Evolutionary conservation across 148 eudicot genomes (phyloP).

Genomic region (Diospyros lotus): DNA sequence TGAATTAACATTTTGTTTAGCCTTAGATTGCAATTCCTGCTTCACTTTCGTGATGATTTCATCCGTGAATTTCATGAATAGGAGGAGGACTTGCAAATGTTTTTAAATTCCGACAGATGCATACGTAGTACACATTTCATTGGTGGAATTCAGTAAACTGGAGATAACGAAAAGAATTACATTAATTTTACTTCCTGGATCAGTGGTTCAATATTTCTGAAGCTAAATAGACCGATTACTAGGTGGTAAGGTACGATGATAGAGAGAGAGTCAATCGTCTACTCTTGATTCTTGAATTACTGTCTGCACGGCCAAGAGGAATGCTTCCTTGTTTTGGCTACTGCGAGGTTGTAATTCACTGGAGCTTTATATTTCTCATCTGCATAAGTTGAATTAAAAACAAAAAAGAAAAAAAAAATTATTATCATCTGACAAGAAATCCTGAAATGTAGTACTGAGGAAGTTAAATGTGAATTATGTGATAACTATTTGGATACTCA

Average conservation of each 20-base stretch:
- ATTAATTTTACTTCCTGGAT: not conserved
- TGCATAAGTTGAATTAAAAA: slow-evolving; percentile 23
- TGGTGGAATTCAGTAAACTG: not conserved
- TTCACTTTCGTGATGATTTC: not conserved
- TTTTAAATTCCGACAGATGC: not conserved
- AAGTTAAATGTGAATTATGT: not conserved
- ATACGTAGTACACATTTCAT: not conserved
- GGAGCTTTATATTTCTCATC: slow-evolving; percentile 43
- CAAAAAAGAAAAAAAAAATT: not conserved
- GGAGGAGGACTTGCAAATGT: not conserved
- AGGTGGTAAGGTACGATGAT: not conserved
- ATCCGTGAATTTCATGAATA: not conserved
- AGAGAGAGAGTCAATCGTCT: not conserved
- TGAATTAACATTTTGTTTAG: not conserved
- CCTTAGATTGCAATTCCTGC: not conserved
- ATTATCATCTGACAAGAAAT: not conserved
- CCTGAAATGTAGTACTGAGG: too few relatives aligned
- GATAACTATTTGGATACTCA: not conserved
- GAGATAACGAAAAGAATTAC: not conserved
- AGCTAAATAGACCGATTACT: slow-evolving; percentile 5
- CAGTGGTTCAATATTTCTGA: not conserved
- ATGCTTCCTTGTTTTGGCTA: slow-evolving; percentile 17
- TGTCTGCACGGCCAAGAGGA: not conserved
- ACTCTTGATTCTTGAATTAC: not conserved
- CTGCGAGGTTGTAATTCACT: slow-evolving; percentile 6